Evolutionary conservation across 306 rosid genomes (phyloP).

Genomic region (Astragalus glycyphyllos): DNA sequence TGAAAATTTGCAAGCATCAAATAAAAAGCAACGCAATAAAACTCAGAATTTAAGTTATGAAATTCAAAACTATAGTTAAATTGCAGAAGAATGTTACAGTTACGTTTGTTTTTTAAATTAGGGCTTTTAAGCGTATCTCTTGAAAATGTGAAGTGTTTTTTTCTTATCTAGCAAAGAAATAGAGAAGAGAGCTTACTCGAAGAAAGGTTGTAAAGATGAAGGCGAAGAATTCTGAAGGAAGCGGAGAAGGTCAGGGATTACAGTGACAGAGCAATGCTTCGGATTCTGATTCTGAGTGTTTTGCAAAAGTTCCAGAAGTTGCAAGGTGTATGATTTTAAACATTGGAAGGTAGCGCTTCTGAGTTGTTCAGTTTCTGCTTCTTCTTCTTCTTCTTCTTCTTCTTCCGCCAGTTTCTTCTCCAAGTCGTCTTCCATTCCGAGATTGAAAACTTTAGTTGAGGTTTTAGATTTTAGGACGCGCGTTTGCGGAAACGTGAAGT

Average conservation of each 20-base stretch:
- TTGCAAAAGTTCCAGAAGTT: constrained; percentile 75
- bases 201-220: constrained; percentile 69
- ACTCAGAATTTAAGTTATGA: not conserved
- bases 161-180: not conserved
- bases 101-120: constrained; percentile 5
- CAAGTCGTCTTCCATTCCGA: constrained; percentile 50
- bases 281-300: constrained; percentile 52
- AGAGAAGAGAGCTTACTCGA: constrained; percentile 61
- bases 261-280: constrained; percentile 49
- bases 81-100: not conserved
- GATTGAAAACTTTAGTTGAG: not conserved
- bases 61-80: not conserved
- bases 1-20: constrained; percentile 5
- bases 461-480: constrained; percentile 1
- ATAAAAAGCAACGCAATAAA: not conserved
- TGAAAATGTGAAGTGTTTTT: not conserved
- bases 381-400: constrained; percentile 25
- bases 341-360: constrained; percentile 55
- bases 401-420: constrained; percentile 1
- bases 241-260: constrained; percentile 55
- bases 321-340: constrained; percentile 64
- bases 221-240: constrained; percentile 63
- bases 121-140: constrained; percentile 9
- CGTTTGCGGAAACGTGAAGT: not conserved
- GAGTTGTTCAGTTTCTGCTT: constrained; percentile 20